Evolutionary conservation across 2,329 filamentous ascomycete species (phyloP).

Genomic region (Exophiala spinifera): DNA sequence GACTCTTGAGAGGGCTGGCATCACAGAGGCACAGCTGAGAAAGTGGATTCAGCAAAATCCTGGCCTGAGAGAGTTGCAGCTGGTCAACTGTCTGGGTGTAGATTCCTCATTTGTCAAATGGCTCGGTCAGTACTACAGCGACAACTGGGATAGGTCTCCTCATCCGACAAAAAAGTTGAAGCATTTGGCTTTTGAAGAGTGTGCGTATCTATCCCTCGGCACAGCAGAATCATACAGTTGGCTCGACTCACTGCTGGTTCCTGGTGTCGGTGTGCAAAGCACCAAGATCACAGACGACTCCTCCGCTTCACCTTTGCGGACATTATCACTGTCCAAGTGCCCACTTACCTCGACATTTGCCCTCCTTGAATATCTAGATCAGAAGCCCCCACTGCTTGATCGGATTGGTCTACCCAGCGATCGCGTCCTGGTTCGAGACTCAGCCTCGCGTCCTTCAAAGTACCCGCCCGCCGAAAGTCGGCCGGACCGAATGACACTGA

Average conservation of each 20-base stretch:
- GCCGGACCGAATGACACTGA: not conserved
- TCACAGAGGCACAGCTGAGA: conserved; percentile 36
- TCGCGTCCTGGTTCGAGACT: conserved; percentile 2
- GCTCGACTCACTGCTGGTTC: conserved; percentile 15
- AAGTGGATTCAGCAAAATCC: conserved; percentile 35
- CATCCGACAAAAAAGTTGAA: conserved; percentile 2
- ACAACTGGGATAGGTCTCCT: not conserved
- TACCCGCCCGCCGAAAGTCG: not conserved
- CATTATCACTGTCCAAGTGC: conserved; percentile 10
- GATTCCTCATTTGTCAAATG: conserved; percentile 37
- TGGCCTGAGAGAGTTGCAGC: conserved; percentile 30
- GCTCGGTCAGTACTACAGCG: conserved; percentile 29
- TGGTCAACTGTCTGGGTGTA: conserved; percentile 35
- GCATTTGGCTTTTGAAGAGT: conserved; percentile 12
- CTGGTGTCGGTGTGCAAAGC: not conserved
- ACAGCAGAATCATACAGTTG: conserved; percentile 8
- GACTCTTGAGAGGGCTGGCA: conserved; percentile 35
- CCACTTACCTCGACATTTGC: not conserved
- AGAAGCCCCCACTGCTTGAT: conserved; percentile 2
- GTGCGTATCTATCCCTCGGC: conserved; percentile 4
- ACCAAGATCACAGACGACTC: not conserved
- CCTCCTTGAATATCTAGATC: conserved; percentile 16
- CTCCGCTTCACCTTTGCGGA: not conserved
- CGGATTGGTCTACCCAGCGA: conserved; percentile 17
- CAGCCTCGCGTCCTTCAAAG: not conserved